phyloP scores from a whole-genome alignment of 176 grass and related monocot genomes.

The Ampelocalamus luodianensis region DNA sequence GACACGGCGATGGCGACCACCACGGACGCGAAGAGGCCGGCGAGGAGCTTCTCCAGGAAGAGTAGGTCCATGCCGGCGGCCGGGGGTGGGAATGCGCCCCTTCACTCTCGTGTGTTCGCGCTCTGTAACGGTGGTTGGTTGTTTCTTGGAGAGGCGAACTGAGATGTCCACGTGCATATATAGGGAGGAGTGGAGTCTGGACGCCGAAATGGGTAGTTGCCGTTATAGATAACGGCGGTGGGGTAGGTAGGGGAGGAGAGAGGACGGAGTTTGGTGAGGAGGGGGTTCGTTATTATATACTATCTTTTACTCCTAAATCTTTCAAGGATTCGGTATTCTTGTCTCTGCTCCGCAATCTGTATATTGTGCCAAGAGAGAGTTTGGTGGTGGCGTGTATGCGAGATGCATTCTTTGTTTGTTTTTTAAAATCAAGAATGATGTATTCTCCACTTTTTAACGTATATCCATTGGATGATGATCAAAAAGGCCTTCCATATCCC shows the following conservation, averaged over 20 bases:
- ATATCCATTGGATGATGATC: no score
- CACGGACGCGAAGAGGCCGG: conserved; percentile 67
- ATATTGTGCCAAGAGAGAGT: no score
- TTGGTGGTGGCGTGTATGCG: no score
- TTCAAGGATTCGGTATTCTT: not conserved
- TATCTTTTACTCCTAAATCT: not conserved
- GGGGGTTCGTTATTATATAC: not conserved
- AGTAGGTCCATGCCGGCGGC: conserved; percentile 63
- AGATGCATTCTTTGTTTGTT: no score
- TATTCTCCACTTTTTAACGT: no score
- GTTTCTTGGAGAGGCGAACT: not conserved
- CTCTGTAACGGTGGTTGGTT: conserved; percentile 3
- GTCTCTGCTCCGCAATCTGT: not conserved
- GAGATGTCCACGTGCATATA: conserved; percentile 9
- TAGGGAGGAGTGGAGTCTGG: not conserved
- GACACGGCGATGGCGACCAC: conserved; percentile 66
- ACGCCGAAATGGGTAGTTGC: not conserved
- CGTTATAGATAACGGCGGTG: conserved; percentile 30
- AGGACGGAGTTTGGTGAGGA: conserved; percentile 23
- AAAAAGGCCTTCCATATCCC: no score
- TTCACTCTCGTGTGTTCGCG: conserved; percentile 4
- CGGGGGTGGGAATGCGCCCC: not conserved
- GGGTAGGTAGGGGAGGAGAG: conserved; percentile 13
- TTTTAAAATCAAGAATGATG: not conserved
- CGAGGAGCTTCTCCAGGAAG: conserved; percentile 68